These are phyloP conservation scores for Filosporella fistucella DNA, from an alignment of 495 filamentous ascomycete genomes.

Conservation along the genomic window DNA sequence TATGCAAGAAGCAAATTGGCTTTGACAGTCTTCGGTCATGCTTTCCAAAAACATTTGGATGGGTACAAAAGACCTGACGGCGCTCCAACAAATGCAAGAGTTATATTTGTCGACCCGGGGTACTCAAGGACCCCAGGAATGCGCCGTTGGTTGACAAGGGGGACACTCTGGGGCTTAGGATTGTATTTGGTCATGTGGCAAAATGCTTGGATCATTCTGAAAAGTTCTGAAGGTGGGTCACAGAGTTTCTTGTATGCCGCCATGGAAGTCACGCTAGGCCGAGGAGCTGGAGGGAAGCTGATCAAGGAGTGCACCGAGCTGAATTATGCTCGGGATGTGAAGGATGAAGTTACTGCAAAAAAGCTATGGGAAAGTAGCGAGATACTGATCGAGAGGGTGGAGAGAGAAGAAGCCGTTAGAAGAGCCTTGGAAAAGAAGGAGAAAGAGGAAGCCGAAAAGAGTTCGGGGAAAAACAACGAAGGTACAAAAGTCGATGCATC, in stretches of 20 bases:
- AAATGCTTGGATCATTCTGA: slow-evolving; percentile 82
- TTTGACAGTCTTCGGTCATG: slow-evolving; percentile 77
- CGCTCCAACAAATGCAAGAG: slow-evolving; percentile 70
- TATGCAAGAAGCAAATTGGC: slow-evolving; percentile 88
- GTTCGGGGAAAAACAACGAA: slow-evolving; percentile 32
- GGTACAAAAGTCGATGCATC: slow-evolving; percentile 12
- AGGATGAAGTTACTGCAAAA: slow-evolving; percentile 72
- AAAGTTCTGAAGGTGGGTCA: slow-evolving; percentile 74
- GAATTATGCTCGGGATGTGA: slow-evolving; percentile 67
- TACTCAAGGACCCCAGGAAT: slow-evolving; percentile 79
- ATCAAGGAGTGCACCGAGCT: slow-evolving; percentile 86
- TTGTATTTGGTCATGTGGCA: slow-evolving; percentile 76
- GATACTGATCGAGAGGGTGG: slow-evolving; percentile 72
- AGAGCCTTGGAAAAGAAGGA: slow-evolving; percentile 63
- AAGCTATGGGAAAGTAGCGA: slow-evolving; percentile 86
- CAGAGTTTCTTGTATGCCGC: slow-evolving; percentile 82
- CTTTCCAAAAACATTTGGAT: slow-evolving; percentile 86
- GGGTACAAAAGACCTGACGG: slow-evolving; percentile 78
- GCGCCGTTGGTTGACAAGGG: slow-evolving; percentile 78
- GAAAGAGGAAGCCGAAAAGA: slow-evolving; percentile 43
- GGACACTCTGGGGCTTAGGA: slow-evolving; percentile 74
- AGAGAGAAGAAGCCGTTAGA: slow-evolving; percentile 69
- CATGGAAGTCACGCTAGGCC: slow-evolving; percentile 68
- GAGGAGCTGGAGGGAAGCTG: slow-evolving; percentile 60
- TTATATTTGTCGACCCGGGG: slow-evolving; percentile 84